Percentiles rank a stretch among this genome's conserved stretches.
Conservation (phyloP, 805 yeast species). For the Clavispora santaluciae region DNA sequence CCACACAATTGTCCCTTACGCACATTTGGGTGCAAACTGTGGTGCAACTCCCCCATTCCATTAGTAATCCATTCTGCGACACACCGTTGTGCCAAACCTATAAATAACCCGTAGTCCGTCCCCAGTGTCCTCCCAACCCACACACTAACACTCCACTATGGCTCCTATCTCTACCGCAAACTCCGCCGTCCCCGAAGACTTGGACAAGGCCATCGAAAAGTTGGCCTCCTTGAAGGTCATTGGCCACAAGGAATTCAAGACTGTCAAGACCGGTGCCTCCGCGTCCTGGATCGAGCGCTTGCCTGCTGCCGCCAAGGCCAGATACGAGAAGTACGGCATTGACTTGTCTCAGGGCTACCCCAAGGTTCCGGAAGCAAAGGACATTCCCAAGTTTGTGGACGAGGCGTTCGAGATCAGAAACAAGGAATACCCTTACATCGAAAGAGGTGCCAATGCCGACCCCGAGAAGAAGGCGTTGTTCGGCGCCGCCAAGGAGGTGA, state of each 20-base stretch:
- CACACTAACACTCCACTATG: not conserved
- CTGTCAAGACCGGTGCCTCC: slow-evolving; percentile 9
- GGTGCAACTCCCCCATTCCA: not conserved
- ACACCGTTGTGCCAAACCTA: too few relatives aligned
- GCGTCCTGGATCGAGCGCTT: slow-evolving; percentile 16
- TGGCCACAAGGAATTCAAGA: slow-evolving; percentile 9
- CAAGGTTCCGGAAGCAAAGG: slow-evolving; percentile 17
- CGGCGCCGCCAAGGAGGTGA: slow-evolving; percentile 29
- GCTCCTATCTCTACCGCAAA: not conserved
- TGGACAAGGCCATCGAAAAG: slow-evolving; percentile 6
- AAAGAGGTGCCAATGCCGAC: slow-evolving; percentile 25
- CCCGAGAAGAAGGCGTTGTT: slow-evolving; percentile 28
- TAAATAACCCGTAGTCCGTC: too few relatives aligned
- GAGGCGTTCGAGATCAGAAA: slow-evolving; percentile 22
- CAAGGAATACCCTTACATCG: slow-evolving; percentile 21
- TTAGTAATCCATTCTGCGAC: not conserved
- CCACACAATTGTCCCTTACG: not conserved
- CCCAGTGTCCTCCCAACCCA: not conserved
- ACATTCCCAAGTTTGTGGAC: slow-evolving; percentile 23
- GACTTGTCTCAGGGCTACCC: slow-evolving; percentile 27
- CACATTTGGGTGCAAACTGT: not conserved
- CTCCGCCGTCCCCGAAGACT: not conserved
- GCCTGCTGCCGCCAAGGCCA: slow-evolving; percentile 20
- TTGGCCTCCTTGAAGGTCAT: slow-evolving; percentile 10
- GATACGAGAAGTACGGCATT: slow-evolving; percentile 21